These are phyloP conservation scores for Neurospora crassa DNA, from an alignment of 2,329 filamentous ascomycete genomes.

Conservation along the genomic window DNA sequence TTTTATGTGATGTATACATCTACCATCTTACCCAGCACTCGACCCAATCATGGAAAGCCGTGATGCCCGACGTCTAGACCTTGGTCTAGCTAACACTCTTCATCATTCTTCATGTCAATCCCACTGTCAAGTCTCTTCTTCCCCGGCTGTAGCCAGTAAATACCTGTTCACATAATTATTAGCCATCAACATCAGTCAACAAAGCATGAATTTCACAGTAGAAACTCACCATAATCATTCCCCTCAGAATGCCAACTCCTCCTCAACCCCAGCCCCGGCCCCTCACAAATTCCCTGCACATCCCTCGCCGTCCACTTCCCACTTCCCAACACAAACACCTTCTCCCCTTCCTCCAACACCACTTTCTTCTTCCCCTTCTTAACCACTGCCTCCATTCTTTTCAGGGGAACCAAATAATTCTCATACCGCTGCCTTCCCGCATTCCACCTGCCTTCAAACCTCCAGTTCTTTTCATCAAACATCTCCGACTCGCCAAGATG, in stretches of 20 bases:
- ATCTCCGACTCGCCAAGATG: background rate
- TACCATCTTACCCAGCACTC: background rate
- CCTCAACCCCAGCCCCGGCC: slow-evolving; percentile 3
- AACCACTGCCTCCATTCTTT: background rate
- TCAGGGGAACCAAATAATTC: slow-evolving; percentile 3
- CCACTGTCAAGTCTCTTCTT: slow-evolving; percentile 4
- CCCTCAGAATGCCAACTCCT: slow-evolving; percentile 2
- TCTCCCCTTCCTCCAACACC: slow-evolving; percentile 1
- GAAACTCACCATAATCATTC: slow-evolving; percentile 7
- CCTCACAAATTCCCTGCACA: background rate
- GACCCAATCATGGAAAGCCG: no score
- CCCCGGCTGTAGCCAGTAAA: slow-evolving; percentile 6
- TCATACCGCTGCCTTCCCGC: slow-evolving; percentile 2
- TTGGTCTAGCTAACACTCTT: background rate
- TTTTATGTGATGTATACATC: background rate
- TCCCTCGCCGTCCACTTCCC: slow-evolving; percentile 7
- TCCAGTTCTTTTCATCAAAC: slow-evolving; percentile 4
- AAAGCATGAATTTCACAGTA: no score
- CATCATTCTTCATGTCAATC: slow-evolving; percentile 1
- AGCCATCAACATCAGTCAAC: background rate
- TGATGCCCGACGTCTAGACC: background rate
- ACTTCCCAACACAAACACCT: slow-evolving; percentile 3
- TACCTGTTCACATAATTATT: background rate
- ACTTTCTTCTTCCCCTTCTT: background rate
- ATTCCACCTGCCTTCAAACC: slow-evolving; percentile 6